Evolutionary conservation across 805 yeast species (phyloP).

Genomic region (Starmerella floris): DNA sequence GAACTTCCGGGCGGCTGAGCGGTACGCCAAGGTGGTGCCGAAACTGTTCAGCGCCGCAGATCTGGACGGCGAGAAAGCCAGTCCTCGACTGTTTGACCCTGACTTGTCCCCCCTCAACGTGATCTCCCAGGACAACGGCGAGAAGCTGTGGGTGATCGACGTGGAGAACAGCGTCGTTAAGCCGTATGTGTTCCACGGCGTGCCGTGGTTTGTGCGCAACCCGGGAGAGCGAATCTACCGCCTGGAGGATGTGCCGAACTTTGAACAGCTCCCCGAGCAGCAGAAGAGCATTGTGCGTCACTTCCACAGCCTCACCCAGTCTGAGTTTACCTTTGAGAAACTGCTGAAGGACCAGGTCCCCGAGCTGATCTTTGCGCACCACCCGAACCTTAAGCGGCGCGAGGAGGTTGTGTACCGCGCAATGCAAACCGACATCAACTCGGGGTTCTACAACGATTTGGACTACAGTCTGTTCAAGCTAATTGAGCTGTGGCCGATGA

Average conservation of each 20-base stretch:
- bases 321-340: slow-evolving; percentile 78
- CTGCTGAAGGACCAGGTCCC: slow-evolving; percentile 52
- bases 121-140: slow-evolving; percentile 29
- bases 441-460: slow-evolving; percentile 21
- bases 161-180: slow-evolving; percentile 70
- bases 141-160: slow-evolving; percentile 47
- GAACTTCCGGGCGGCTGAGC: slow-evolving; percentile 41
- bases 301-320: slow-evolving; percentile 80
- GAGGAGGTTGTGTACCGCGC: slow-evolving; percentile 27
- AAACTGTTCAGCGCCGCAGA: slow-evolving; percentile 40
- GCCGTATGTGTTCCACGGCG: slow-evolving; percentile 65
- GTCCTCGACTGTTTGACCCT: slow-evolving; percentile 63
- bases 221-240: slow-evolving; percentile 79
- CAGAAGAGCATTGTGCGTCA: slow-evolving; percentile 73
- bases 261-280: slow-evolving; percentile 48
- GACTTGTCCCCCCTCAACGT: slow-evolving; percentile 89
- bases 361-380: slow-evolving; percentile 63
- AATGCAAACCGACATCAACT: slow-evolving; percentile 20
- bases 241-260: slow-evolving; percentile 62
- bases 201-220: slow-evolving; percentile 76
- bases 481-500: slow-evolving; percentile 16
- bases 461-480: slow-evolving; percentile 18
- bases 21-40: slow-evolving; percentile 44
- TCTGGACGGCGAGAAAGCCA: slow-evolving; percentile 42
- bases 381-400: slow-evolving; percentile 55